phyloP scores from a whole-genome alignment of 2,329 filamentous ascomycete species.

The Cercospora sojina region DNA sequence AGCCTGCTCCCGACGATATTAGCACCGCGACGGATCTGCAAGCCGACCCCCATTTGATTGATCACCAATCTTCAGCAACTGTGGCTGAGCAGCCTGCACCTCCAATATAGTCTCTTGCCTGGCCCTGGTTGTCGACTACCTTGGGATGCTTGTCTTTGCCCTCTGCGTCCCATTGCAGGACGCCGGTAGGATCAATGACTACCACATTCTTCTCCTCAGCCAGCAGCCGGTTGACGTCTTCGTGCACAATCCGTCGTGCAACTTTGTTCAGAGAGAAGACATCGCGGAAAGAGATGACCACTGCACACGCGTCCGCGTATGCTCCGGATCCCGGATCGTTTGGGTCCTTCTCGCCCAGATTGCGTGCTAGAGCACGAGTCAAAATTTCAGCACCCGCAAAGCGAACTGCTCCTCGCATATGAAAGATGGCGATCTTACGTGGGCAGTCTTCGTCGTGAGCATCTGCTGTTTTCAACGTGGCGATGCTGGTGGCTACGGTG shows the following conservation, averaged over 20 bases:
- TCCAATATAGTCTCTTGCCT: constrained; percentile 27
- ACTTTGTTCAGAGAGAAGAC: constrained; percentile 30
- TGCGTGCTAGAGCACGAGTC: constrained; percentile 24
- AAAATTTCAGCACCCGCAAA: constrained; percentile 28
- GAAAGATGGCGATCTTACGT: constrained; percentile 24
- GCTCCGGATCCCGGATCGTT: constrained; percentile 26
- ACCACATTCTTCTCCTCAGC: constrained; percentile 19
- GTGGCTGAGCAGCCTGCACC: constrained; percentile 26
- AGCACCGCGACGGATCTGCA: not conserved
- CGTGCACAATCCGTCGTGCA: constrained; percentile 25
- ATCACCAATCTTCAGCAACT: constrained; percentile 19
- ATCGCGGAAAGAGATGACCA: constrained; percentile 29
- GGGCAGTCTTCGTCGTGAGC: constrained; percentile 16
- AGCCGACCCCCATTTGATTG: not conserved
- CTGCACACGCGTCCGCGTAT: constrained; percentile 28
- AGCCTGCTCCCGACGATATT: no score
- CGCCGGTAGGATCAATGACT: constrained; percentile 25
- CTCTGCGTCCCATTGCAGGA: constrained; percentile 26
- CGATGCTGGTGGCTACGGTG: constrained; percentile 25
- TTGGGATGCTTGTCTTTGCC: constrained; percentile 22
- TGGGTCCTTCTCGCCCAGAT: constrained; percentile 20
- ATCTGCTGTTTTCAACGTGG: constrained; percentile 17
- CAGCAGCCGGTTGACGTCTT: constrained; percentile 25
- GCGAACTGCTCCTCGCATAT: constrained; percentile 28
- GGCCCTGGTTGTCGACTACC: constrained; percentile 21